Percentiles rank a stretch among this genome's conserved stretches.
phyloP scores from a whole-genome alignment of 2,329 filamentous ascomycete genomes.

The Aureobasidium pullulans region DNA sequence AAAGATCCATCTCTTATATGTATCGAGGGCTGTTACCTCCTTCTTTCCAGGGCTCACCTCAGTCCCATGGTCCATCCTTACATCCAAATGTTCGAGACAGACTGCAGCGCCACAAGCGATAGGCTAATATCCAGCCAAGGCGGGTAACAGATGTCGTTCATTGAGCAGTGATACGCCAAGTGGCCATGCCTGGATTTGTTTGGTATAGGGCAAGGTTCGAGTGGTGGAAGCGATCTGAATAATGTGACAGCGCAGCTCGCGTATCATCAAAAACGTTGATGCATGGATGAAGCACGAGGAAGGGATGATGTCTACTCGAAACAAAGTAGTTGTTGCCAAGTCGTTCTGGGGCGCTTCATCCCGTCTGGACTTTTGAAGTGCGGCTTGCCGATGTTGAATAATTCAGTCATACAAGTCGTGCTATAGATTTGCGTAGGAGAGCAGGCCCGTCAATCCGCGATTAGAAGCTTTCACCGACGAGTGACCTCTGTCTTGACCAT shows the following conservation, averaged over 20 bases:
- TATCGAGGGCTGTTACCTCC: background rate
- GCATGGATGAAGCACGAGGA: background rate
- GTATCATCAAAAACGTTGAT: constrained; percentile 1
- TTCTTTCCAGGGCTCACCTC: background rate
- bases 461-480: background rate
- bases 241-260: background rate
- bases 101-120: background rate
- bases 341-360: background rate
- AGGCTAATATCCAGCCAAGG: constrained; percentile 7
- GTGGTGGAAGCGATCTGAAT: background rate
- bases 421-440: background rate
- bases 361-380: background rate
- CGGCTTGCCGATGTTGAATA: background rate
- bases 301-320: constrained; percentile 3
- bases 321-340: constrained; percentile 10
- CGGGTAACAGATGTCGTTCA: background rate
- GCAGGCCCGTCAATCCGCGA: background rate
- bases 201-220: background rate
- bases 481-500: background rate
- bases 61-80: background rate
- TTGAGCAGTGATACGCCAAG: constrained; percentile 5
- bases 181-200: background rate
- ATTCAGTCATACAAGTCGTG: too few relatives aligned
- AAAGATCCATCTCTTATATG: background rate
- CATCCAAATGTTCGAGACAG: background rate